Evolutionary conservation across 768 basidiomycete genomes (phyloP).

Genomic region (Boletus sensibilis): DNA sequence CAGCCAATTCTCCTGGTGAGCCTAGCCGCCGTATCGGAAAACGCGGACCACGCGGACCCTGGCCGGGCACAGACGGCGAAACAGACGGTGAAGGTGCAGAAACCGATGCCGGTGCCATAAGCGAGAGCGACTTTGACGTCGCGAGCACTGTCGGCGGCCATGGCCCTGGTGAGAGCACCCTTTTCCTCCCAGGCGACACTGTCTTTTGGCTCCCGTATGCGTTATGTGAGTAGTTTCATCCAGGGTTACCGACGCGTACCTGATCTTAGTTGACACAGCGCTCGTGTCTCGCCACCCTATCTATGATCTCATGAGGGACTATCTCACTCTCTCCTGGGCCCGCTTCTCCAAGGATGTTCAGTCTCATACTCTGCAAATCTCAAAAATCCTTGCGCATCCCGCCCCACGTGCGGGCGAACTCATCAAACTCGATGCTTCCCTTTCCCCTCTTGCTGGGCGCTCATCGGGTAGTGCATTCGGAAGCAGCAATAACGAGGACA

Average conservation of each 20-base stretch:
- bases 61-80: slow-evolving; percentile 65
- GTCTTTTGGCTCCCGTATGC: slow-evolving; percentile 96
- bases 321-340: slow-evolving; percentile 93
- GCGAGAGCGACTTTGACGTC: slow-evolving; percentile 84
- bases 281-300: slow-evolving; percentile 91
- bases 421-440: slow-evolving; percentile 81
- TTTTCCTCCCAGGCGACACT: slow-evolving; percentile 85
- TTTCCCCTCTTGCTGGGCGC: slow-evolving; percentile 44
- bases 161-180: slow-evolving; percentile 82
- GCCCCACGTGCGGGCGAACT: slow-evolving; percentile 86
- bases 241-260: background rate
- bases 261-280: slow-evolving; percentile 42
- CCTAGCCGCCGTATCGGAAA: slow-evolving; percentile 59
- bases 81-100: slow-evolving; percentile 72
- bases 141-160: slow-evolving; percentile 74
- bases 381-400: slow-evolving; percentile 83
- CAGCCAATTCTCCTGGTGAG: slow-evolving; percentile 45
- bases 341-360: slow-evolving; percentile 93
- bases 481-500: slow-evolving; percentile 34
- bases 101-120: slow-evolving; percentile 71
- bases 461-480: slow-evolving; percentile 42
- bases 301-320: slow-evolving; percentile 94
- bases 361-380: slow-evolving; percentile 87
- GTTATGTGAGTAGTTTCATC: slow-evolving; percentile 56
- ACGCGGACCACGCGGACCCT: slow-evolving; percentile 63